Evolutionary conservation across 148 eudicot genomes (phyloP), one percentile per base, ranked within the genome.

Genomic region (Salicornia ramosissima): DNA sequence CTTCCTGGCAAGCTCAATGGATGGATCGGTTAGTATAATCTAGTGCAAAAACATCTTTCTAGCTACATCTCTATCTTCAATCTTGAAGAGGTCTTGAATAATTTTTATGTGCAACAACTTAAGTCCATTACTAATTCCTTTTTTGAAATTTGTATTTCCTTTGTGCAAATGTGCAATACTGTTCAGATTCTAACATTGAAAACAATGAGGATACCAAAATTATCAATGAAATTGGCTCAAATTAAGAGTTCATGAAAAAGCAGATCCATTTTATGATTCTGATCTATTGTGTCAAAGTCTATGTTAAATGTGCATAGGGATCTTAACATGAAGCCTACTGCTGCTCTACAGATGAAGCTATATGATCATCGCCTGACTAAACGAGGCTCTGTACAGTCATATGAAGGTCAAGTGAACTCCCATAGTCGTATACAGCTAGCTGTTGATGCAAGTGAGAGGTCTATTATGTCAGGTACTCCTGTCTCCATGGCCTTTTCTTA

Each of bases 1-100:
- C 83, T 91, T 88, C 73, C 51, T 88, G 73, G 86, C 88, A 29
- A 91, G 97, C 81, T 85, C 97, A 49, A 88, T 91, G 95, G 90
- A 91, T 83, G 97, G 96, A 83, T 84, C 88, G 75, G 96, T 88
- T 40, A 87, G 88, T 87, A 49, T 43, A 29, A 15, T 18, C 21
- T 57, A 34, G 5, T 61, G 36, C 47, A 34, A 49, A 5, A 64
- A 50, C 45, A 50, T 50, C 26, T 68, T 46, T 57, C n/a, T 50
- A 40, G 6, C 6, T 51, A 13, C 52, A 53, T 63, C 55, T 42
- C 54, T 31, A 42, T 28, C 16, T 36, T 24, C 22, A 49, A 49
- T 49, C 24, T 31, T 51, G 6, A n/a, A 31, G 42, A 18, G n/a
- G n/a, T 33, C 29, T 36, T 5, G 16, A 36, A 54, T 21, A 52